These are phyloP conservation scores for Suhomyces vadensis DNA, from an alignment of 805 yeast species.

Conservation along the genomic window DNA sequence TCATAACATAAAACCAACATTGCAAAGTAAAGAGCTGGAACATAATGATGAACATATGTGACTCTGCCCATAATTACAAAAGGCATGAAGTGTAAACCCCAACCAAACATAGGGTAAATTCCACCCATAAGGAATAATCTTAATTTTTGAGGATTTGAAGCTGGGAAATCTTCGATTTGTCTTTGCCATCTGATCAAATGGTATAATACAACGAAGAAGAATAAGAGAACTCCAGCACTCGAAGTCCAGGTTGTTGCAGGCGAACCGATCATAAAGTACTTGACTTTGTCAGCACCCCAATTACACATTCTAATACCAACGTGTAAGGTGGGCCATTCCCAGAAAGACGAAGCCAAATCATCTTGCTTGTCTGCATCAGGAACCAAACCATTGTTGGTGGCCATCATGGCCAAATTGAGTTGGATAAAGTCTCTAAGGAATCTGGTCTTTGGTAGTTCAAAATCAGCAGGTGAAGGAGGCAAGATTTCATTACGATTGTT, in stretches of 20 bases:
- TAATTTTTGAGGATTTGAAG: constrained; percentile 42
- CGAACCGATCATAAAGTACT: constrained; percentile 68
- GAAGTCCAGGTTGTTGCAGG: constrained; percentile 76
- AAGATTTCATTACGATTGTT: constrained; percentile 59
- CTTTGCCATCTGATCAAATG: constrained; percentile 66
- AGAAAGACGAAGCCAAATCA: constrained; percentile 67
- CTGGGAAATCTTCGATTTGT: constrained; percentile 57
- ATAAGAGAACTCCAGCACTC: constrained; percentile 54
- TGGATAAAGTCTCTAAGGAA: constrained; percentile 76
- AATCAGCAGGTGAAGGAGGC: constrained; percentile 60
- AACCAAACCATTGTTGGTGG: constrained; percentile 77
- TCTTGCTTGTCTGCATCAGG: constrained; percentile 79
- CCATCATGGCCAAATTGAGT: constrained; percentile 83
- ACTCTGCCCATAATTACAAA: constrained; percentile 94
- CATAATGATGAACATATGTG: constrained; percentile 93
- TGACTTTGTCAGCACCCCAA: constrained; percentile 60
- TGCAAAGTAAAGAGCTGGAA: constrained; percentile 95
- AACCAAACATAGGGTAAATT: constrained; percentile 81
- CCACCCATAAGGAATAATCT: constrained; percentile 69
- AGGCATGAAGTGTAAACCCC: constrained; percentile 88
- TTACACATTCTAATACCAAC: constrained; percentile 75
- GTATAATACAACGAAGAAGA: constrained; percentile 47
- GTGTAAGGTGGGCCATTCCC: constrained; percentile 88
- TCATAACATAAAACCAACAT: constrained; percentile 69
- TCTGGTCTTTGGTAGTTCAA: constrained; percentile 70